Conservation (phyloP, 805 yeast species). For the Starmerella sirachaensis region DNA sequence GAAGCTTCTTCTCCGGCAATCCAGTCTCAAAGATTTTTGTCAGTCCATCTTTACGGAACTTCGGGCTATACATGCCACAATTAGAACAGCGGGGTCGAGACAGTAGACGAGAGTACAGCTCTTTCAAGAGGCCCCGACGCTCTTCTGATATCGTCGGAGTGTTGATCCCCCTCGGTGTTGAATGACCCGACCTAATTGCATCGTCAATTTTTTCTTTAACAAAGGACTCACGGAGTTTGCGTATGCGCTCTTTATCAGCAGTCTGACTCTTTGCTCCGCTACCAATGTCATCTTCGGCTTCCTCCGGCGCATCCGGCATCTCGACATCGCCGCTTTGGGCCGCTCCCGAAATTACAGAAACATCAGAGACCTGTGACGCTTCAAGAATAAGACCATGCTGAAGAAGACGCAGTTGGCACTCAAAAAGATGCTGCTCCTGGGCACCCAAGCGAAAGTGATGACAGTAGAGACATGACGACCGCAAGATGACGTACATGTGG, state of each 20-base stretch:
- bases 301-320: conserved; percentile 33
- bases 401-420: conserved; percentile 65
- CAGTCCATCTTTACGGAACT: conserved; percentile 88
- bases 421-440: conserved; percentile 59
- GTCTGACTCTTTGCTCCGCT: conserved; percentile 33
- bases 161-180: conserved; percentile 52
- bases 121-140: conserved; percentile 60
- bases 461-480: conserved; percentile 83
- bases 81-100: conserved; percentile 84
- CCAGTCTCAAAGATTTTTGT: conserved; percentile 85
- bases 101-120: conserved; percentile 60
- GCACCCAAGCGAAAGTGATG: conserved; percentile 65
- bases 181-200: conserved; percentile 66
- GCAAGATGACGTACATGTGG: conserved; percentile 72
- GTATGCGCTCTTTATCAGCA: conserved; percentile 34
- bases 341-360: conserved; percentile 29
- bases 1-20: conserved; percentile 63
- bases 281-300: conserved; percentile 9
- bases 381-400: conserved; percentile 85
- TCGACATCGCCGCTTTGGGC: conserved; percentile 20
- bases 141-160: conserved; percentile 83
- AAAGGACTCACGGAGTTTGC: conserved; percentile 50
- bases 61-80: conserved; percentile 91
- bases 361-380: conserved; percentile 56
- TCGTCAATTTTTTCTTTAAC: conserved; percentile 59